These are phyloP conservation scores for Centaurea solstitialis DNA, from an alignment of 129 eudicot genomes.

Conservation along the genomic window DNA sequence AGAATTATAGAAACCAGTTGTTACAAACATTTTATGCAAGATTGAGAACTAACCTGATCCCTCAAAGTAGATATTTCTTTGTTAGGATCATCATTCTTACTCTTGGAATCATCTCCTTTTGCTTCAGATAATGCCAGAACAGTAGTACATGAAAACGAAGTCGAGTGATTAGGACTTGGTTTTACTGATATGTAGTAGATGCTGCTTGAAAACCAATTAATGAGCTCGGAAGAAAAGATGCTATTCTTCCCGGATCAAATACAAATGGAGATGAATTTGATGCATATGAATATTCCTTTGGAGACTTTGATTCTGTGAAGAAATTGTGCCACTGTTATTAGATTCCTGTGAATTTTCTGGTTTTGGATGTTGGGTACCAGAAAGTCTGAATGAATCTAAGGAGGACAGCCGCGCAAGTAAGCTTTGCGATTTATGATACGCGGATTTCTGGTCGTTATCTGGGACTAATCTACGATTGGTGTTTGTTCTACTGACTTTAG, in stretches of 20 bases:
- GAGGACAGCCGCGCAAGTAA: slow-evolving; percentile 50
- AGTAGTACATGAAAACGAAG: slow-evolving; percentile 32
- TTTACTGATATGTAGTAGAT: slow-evolving; percentile 54
- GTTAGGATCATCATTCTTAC: neutral
- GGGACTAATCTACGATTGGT: slow-evolving; percentile 19
- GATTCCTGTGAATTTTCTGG: slow-evolving; percentile 40
- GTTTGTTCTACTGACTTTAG: slow-evolving; percentile 33
- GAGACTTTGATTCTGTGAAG: slow-evolving; percentile 21
- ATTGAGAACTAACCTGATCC: neutral
- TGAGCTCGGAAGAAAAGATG: slow-evolving; percentile 46
- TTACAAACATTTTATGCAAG: neutral
- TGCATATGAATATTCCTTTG: slow-evolving; percentile 28
- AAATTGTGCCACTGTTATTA: slow-evolving; percentile 24
- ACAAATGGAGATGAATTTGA: slow-evolving; percentile 42
- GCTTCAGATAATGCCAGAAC: slow-evolving; percentile 35
- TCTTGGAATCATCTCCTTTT: slow-evolving; percentile 39
- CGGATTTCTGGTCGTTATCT: slow-evolving; percentile 31
- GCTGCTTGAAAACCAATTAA: slow-evolving; percentile 40
- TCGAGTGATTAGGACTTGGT: slow-evolving; percentile 47
- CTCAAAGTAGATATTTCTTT: neutral
- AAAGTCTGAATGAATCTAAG: slow-evolving; percentile 50
- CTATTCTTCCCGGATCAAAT: slow-evolving; percentile 24
- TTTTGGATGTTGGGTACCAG: slow-evolving; percentile 32
- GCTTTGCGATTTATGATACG: slow-evolving; percentile 31
- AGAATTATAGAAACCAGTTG: neutral